Evolutionary conservation across 495 filamentous ascomycete genomes (phyloP).

Genomic region (Penicillium argentinense): DNA sequence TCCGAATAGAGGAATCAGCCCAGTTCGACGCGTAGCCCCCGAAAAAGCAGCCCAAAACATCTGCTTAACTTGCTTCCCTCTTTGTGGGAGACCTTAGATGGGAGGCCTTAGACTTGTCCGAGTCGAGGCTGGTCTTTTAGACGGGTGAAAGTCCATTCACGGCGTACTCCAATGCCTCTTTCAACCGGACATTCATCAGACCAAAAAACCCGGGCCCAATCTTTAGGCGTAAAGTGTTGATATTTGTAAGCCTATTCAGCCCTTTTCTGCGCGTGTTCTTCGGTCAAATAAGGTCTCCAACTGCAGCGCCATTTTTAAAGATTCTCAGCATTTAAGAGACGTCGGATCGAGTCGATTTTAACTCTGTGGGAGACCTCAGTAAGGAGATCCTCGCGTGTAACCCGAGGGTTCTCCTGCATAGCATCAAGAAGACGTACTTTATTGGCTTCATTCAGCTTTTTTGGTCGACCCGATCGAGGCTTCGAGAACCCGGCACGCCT

Average conservation of each 20-base stretch:
- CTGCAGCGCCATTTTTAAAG: conserved; percentile 2
- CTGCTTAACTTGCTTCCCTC: background rate
- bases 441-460: conserved; percentile 2
- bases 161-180: background rate
- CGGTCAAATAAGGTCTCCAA: conserved; percentile 4
- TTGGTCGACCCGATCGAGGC: conserved; percentile 9
- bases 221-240: conserved; percentile 7
- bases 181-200: conserved; percentile 11
- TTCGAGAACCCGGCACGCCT: conserved; percentile 7
- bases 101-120: background rate
- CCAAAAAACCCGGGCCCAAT: conserved; percentile 7
- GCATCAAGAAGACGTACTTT: conserved; percentile 3
- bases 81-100: no score
- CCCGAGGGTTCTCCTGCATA: conserved; percentile 6
- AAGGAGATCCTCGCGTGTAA: conserved; percentile 6
- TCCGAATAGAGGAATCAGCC: background rate
- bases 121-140: background rate
- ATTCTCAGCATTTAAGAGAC: conserved; percentile 5
- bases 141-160: conserved; percentile 4
- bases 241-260: conserved; percentile 2
- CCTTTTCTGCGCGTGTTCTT: conserved; percentile 5
- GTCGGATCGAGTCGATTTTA: conserved; percentile 2
- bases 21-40: background rate
- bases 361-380: conserved; percentile 1
- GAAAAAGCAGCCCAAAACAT: conserved; percentile 5